Base-by-base conservation (phyloP, 75 land plant species). In the Picea sitchensis region DNA sequence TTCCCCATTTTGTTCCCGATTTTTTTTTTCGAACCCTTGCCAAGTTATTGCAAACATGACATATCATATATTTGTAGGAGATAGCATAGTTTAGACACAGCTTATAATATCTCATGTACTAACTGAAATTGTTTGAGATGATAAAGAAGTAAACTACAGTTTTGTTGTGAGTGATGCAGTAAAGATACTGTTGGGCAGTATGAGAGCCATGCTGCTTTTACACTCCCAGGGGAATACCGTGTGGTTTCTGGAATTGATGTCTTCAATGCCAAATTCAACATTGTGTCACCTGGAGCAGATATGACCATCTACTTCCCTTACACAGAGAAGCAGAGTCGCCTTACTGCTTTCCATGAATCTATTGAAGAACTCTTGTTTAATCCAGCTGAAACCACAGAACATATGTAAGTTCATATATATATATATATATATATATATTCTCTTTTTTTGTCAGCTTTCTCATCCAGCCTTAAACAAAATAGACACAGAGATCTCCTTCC, bases 221-320 rank as follows among this genome's bases (percentile, higher is more conserved):
- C 98, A 2, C 77, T 96, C 74, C 99, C 99, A 30, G 98, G 98
- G 61, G 89, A 88, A 17, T 90, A 86, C 78, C 84, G 99, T n/a
- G 95, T 94, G 13, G 92, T 90, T 26, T 87, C 97, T 58, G 99
- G 99, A 26, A 91, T 96, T 82, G 87, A 93, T 81, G 94, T 95
- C 21, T 95, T 96, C 57, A 94, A 96, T 81, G 95, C 99, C 15
- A 96, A 95, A 82, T 96, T 96, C 87, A 96, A 96, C 86, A 95
- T 96, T 61, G 99, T 91, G 38, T 81, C 99, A 0, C 99, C 99
- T 30, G 99, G 99, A 14, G 99, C 99, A 57, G 99, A 96, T 71
- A 88, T 92, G 83, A 83, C 83, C 41, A 85, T 96, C 38, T 96
- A 95, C 78, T 96, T 92, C 79, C 94, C 99, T 26, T 93, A 78